Conservation (phyloP, 305 asterid species). For the Rubia peregrina region DNA sequence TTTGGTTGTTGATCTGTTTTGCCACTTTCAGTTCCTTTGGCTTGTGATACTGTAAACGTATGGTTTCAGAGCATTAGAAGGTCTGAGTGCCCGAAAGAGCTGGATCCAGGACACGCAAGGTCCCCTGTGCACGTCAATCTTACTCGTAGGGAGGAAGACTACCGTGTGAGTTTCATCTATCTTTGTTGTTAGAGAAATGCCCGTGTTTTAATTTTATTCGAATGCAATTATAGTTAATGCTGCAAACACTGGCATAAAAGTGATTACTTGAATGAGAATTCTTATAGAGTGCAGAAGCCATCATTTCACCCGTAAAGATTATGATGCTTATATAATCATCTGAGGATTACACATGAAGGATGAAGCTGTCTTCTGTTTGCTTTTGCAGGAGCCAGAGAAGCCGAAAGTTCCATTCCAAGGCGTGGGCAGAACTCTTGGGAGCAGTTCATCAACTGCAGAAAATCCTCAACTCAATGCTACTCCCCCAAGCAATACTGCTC, state of each 20-base stretch:
- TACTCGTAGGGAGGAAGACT: slow-evolving; percentile 69
- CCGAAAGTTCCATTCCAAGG: slow-evolving; percentile 54
- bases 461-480: slow-evolving; percentile 30
- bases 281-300: neutral
- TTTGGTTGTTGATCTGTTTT: neutral
- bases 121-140: slow-evolving; percentile 71
- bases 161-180: slow-evolving; percentile 47
- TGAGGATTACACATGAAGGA: neutral
- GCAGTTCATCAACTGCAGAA: slow-evolving; percentile 40
- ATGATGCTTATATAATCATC: neutral
- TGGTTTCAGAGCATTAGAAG: slow-evolving; percentile 65
- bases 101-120: slow-evolving; percentile 66
- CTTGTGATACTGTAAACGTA: slow-evolving; percentile 3
- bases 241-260: neutral
- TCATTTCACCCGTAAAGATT: neutral
- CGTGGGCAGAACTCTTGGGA: slow-evolving; percentile 68
- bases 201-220: no score
- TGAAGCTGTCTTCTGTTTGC: slow-evolving; percentile 1
- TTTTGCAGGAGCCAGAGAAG: slow-evolving; percentile 60
- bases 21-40: neutral
- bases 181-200: neutral
- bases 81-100: slow-evolving; percentile 85
- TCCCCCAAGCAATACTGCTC: slow-evolving; percentile 38
- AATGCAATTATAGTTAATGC: neutral
- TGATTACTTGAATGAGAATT: neutral